Conservation (phyloP, 2,329 filamentous ascomycete species). For the Aspergillus carbonarius region DNA sequence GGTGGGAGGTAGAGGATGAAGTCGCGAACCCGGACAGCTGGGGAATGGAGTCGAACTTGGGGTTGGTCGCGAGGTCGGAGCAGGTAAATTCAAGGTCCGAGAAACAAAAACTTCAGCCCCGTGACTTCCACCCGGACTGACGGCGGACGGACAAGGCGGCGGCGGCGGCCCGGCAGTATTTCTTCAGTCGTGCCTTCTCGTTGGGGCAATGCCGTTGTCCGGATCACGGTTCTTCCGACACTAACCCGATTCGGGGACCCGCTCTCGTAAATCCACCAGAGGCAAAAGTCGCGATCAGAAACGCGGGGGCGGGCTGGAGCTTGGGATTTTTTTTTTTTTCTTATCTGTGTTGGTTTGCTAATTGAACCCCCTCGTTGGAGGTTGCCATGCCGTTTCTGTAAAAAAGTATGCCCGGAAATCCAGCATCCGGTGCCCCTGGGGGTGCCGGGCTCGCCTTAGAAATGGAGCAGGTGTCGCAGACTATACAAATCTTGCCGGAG, state of each 20-base stretch:
- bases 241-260: constrained; percentile 26
- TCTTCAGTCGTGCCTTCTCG: too few relatives aligned
- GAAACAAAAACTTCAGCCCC: constrained; percentile 43
- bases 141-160: not conserved
- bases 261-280: constrained; percentile 31
- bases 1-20: not conserved
- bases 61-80: not conserved
- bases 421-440: constrained; percentile 12
- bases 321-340: constrained; percentile 17
- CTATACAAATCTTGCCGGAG: constrained; percentile 37
- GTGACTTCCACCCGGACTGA: constrained; percentile 23
- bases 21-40: not conserved
- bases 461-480: constrained; percentile 35
- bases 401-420: constrained; percentile 24
- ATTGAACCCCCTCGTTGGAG: not conserved
- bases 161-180: not conserved
- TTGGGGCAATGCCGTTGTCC: too few relatives aligned
- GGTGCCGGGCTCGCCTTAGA: constrained; percentile 13
- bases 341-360: constrained; percentile 6
- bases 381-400: constrained; percentile 16
- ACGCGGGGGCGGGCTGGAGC: constrained; percentile 25
- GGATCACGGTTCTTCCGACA: constrained; percentile 26
- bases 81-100: not conserved
- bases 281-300: constrained; percentile 24
- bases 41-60: not conserved